phyloP scores from a whole-genome alignment of 2,329 filamentous ascomycete genomes.

The Pyricularia pennisetigena region DNA sequence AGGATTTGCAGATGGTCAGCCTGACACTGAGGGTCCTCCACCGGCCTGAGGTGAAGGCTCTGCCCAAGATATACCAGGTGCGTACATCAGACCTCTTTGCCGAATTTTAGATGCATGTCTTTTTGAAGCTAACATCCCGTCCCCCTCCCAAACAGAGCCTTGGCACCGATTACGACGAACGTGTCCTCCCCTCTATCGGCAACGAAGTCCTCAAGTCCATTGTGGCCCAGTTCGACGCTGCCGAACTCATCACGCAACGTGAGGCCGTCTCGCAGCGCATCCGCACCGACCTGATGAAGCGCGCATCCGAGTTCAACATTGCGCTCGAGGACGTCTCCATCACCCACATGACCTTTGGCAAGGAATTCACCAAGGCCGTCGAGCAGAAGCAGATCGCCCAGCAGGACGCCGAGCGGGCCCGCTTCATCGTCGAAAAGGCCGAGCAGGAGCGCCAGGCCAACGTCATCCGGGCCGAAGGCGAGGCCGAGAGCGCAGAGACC shows the following conservation, averaged over 20 bases:
- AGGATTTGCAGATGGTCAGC: slow-evolving; percentile 99
- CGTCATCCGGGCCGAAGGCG: slow-evolving; percentile 95
- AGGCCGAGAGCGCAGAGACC: slow-evolving; percentile 92
- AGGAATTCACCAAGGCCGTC: slow-evolving; percentile 96
- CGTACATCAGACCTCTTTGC: slow-evolving; percentile 13
- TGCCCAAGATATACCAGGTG: slow-evolving; percentile 99
- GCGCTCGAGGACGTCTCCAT: slow-evolving; percentile 97
- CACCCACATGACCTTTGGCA: slow-evolving; percentile 99
- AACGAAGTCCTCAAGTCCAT: slow-evolving; percentile 99
- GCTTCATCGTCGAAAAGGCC: slow-evolving; percentile 97
- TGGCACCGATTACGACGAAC: slow-evolving; percentile 96
- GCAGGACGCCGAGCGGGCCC: slow-evolving; percentile 92
- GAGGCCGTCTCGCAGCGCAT: slow-evolving; percentile 95
- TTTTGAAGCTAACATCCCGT: background rate
- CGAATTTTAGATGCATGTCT: too few species aligned
- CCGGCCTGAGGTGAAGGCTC: slow-evolving; percentile 80
- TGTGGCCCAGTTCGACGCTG: slow-evolving; percentile 96
- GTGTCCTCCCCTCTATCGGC: slow-evolving; percentile 94
- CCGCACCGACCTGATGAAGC: slow-evolving; percentile 81
- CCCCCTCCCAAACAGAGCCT: slow-evolving; percentile 57
- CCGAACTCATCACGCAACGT: slow-evolving; percentile 96
- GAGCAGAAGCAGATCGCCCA: slow-evolving; percentile 99
- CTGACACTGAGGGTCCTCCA: slow-evolving; percentile 93
- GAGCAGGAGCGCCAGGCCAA: slow-evolving; percentile 98
- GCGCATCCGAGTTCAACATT: slow-evolving; percentile 96